Evolutionary conservation across 257 asterid genomes (phyloP).

Genomic region (Vinca minor): DNA sequence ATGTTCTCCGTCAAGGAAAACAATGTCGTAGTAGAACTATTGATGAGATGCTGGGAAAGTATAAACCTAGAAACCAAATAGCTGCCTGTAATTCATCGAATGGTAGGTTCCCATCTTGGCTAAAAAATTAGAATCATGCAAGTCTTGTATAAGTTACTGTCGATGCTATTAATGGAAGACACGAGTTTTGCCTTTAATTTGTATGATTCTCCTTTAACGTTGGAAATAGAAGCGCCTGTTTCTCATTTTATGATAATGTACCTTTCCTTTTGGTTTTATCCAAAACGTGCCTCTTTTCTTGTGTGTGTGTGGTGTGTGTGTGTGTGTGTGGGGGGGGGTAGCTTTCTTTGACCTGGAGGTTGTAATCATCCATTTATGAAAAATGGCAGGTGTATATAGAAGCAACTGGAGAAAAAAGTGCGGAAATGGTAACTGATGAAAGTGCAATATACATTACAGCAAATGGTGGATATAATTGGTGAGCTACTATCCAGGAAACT

Average conservation of each 20-base stretch:
- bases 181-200: background rate
- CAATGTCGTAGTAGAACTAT: constrained; percentile 77
- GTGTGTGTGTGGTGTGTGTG: too few relatives aligned
- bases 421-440: constrained; percentile 96
- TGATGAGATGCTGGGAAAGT: constrained; percentile 71
- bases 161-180: background rate
- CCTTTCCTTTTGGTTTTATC: background rate
- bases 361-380: constrained; percentile 12
- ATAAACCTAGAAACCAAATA: constrained; percentile 45
- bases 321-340: too few relatives aligned
- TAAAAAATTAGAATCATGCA: background rate
- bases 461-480: constrained; percentile 96
- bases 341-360: constrained; percentile 3
- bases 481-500: constrained; percentile 97
- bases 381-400: constrained; percentile 64
- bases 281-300: constrained; percentile 4
- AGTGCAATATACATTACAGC: constrained; percentile 89
- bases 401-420: constrained; percentile 79
- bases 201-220: background rate
- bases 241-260: background rate
- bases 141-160: background rate
- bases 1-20: constrained; percentile 64
- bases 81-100: constrained; percentile 52
- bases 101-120: background rate
- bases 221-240: background rate